Evolutionary conservation across 768 basidiomycete genomes (phyloP).

Genomic region (Mycena venus): DNA sequence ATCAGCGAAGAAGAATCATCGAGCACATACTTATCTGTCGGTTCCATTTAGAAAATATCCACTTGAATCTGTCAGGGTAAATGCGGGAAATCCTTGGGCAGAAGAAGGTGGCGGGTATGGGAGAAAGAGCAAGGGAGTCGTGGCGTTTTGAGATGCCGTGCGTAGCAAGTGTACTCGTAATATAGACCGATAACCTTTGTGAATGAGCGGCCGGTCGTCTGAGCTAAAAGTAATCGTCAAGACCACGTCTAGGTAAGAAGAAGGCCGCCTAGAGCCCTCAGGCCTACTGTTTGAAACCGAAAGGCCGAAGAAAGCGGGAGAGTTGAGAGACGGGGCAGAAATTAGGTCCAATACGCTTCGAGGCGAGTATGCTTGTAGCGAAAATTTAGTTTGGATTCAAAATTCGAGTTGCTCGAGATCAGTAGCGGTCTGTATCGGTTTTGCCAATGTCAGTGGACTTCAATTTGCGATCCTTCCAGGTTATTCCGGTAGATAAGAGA

Average conservation of each 20-base stretch:
- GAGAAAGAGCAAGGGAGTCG: not conserved
- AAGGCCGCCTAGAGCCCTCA: too few species aligned
- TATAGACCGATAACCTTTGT: not conserved
- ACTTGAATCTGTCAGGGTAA: not conserved
- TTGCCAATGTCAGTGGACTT: too few species aligned
- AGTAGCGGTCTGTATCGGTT: too few species aligned
- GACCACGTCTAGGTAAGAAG: not conserved
- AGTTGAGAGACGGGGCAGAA: too few species aligned
- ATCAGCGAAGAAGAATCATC: not conserved
- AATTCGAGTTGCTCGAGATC: too few species aligned
- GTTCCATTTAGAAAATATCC: constrained; percentile 8
- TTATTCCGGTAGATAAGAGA: too few species aligned
- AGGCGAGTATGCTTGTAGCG: too few species aligned
- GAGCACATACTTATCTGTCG: constrained; percentile 3
- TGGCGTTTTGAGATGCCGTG: not conserved
- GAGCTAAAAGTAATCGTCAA: not conserved
- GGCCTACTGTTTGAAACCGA: too few species aligned
- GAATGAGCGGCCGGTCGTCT: not conserved
- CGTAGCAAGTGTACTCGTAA: not conserved
- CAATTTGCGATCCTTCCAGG: too few species aligned
- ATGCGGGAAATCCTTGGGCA: not conserved
- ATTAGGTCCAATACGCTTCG: too few species aligned
- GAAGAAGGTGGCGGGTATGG: not conserved
- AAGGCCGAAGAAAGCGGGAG: too few species aligned
- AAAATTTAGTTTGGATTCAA: too few species aligned